These are phyloP conservation scores for Xylariaceae sp. DNA, from an alignment of 2,329 filamentous ascomycete genomes.

Conservation along the genomic window DNA sequence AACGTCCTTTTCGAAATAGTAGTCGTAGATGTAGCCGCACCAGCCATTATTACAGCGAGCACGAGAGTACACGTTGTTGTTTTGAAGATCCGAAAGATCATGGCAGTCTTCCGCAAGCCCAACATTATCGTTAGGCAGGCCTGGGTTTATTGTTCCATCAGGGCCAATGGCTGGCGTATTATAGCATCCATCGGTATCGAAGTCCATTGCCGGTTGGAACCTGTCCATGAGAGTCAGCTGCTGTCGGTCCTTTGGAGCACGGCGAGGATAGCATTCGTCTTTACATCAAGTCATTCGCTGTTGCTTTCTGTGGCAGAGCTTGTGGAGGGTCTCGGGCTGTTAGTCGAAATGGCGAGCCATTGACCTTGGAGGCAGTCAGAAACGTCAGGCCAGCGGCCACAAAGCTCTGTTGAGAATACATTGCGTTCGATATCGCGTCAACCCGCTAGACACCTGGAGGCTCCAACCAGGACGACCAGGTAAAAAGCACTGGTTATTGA, in stretches of 20 bases:
- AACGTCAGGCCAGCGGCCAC: conserved; percentile 23
- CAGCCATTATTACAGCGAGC: conserved; percentile 43
- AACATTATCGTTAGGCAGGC: conserved; percentile 30
- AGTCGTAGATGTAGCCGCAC: conserved; percentile 44
- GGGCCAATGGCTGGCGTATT: conserved; percentile 39
- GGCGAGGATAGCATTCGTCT: conserved; percentile 5
- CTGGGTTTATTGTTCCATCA: conserved; percentile 32
- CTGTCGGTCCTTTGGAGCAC: background rate
- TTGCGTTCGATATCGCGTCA: conserved; percentile 12
- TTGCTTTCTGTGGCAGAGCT: conserved; percentile 27
- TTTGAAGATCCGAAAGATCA: conserved; percentile 33
- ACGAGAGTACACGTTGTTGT: conserved; percentile 43
- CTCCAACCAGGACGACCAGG: too few species aligned
- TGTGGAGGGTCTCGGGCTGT: conserved; percentile 25
- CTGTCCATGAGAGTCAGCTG: conserved; percentile 8
- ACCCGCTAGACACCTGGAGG: background rate
- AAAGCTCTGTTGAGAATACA: conserved; percentile 23
- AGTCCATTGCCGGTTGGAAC: conserved; percentile 33
- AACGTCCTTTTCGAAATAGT: conserved; percentile 48
- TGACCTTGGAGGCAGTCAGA: conserved; percentile 18
- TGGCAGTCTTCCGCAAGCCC: conserved; percentile 32
- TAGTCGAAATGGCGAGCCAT: conserved; percentile 20
- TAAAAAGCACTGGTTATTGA: background rate
- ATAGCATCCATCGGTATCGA: conserved; percentile 37
- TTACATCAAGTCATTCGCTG: conserved; percentile 27